These are phyloP conservation scores for Penicillium angulare DNA, from an alignment of 495 filamentous ascomycete genomes.

Conservation along the genomic window DNA sequence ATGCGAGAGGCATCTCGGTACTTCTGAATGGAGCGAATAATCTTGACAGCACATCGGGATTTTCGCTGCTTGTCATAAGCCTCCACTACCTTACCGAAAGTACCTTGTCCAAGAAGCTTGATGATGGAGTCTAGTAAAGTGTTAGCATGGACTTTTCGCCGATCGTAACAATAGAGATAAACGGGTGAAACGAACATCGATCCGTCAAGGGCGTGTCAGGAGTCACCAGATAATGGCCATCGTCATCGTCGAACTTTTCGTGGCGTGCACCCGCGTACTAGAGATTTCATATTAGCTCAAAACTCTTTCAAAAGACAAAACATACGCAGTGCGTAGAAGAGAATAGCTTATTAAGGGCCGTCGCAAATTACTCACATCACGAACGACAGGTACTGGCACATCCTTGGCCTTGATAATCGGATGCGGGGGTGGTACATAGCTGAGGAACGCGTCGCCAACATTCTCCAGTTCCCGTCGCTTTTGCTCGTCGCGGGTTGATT, in stretches of 20 bases:
- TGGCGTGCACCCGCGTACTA: constrained; percentile 46
- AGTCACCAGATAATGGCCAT: constrained; percentile 92
- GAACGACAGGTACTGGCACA: constrained; percentile 76
- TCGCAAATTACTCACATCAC: constrained; percentile 76
- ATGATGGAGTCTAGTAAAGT: constrained; percentile 70
- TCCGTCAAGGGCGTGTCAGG: constrained; percentile 80
- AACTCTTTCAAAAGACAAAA: not conserved
- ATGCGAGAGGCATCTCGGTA: constrained; percentile 97
- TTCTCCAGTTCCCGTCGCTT: constrained; percentile 68
- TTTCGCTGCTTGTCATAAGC: constrained; percentile 74
- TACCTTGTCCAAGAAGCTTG: constrained; percentile 89
- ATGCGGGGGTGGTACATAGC: constrained; percentile 80
- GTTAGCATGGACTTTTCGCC: no score
- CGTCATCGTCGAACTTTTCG: constrained; percentile 84
- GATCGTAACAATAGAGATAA: not conserved
- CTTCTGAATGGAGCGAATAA: constrained; percentile 96
- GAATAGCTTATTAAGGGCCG: no score
- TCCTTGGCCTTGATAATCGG: constrained; percentile 91
- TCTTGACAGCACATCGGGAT: constrained; percentile 88
- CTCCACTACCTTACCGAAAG: constrained; percentile 97
- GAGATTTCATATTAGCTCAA: constrained; percentile 12
- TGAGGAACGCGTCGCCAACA: constrained; percentile 67
- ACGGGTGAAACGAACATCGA: constrained; percentile 65
- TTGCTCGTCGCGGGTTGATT: constrained; percentile 75
- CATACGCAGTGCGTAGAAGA: not conserved